Percentiles rank a stretch among this genome's conserved stretches.
Evolutionary conservation across 495 filamentous ascomycete species (phyloP).

Genomic region (Hypoxylon perforatum): DNA sequence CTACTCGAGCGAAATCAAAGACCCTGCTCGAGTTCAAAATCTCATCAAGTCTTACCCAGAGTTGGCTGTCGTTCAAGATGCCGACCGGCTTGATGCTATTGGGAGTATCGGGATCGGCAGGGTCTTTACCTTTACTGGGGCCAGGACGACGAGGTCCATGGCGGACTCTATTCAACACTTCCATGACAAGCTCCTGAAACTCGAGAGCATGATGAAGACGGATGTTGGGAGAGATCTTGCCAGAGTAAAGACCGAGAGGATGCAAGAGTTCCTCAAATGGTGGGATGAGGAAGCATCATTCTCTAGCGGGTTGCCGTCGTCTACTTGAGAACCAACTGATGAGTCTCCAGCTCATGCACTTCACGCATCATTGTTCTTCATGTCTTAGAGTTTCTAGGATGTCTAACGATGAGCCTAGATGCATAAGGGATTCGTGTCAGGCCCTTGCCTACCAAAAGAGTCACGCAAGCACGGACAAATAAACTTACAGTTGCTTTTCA

Average conservation of each 20-base stretch:
- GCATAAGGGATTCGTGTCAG: no score
- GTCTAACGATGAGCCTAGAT: no score
- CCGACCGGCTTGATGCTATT: slow-evolving; percentile 88
- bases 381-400: not conserved
- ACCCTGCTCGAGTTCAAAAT: slow-evolving; percentile 61
- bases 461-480: no score
- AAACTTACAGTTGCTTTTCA: no score
- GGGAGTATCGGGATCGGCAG: slow-evolving; percentile 85
- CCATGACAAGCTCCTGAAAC: slow-evolving; percentile 77
- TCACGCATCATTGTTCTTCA: not conserved
- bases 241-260: slow-evolving; percentile 68
- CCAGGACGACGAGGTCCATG: slow-evolving; percentile 66
- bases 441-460: no score
- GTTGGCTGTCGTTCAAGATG: slow-evolving; percentile 88
- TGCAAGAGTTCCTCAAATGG: slow-evolving; percentile 73
- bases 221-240: slow-evolving; percentile 74
- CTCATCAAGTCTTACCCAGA: slow-evolving; percentile 73
- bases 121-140: slow-evolving; percentile 80
- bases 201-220: slow-evolving; percentile 89
- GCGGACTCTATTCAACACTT: slow-evolving; percentile 76
- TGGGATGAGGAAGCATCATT: slow-evolving; percentile 72
- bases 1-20: slow-evolving; percentile 76
- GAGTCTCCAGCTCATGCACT: not conserved
- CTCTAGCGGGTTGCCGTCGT: slow-evolving; percentile 2
- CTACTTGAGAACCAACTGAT: not conserved